Base-by-base conservation (phyloP, 1,284 basidiomycete genomes). In the Phlebopus sp. region DNA sequence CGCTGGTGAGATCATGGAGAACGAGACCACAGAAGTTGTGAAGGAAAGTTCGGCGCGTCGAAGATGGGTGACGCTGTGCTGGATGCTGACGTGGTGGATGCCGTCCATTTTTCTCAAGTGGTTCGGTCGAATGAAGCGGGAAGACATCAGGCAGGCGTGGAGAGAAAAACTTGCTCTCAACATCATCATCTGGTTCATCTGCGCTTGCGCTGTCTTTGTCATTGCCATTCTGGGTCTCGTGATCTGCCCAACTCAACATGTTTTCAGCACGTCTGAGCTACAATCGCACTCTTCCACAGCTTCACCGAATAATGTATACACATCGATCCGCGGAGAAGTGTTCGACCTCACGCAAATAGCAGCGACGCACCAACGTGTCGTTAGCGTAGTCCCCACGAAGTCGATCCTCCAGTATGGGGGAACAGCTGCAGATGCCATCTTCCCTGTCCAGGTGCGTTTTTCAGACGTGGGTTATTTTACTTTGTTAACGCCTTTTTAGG, bases 151-250 rank as follows among this genome's bases (percentile, higher is more conserved):
- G 37, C 94, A 98, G 70, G 96, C 96, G 1, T 98, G 95, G 96
- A 76, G 95, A 57, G 96, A 99, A 71, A 99, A 98, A 72, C 77
- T 99, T 1, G 91, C 95, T 3, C 82, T 98, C 68, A 98, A 99
- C 71, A 70, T 97, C 52, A 78, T 98, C 69, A 98, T 99, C 62
- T 98, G 95, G 95, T 86, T 97, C 63, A 76, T 92, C 44, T 98
- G 94, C 62, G 84, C 69, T 18, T 84, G 82, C 59, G 86, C 93
- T 3, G 78, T 96, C 49, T 99, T 99, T 67, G 88, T 99, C 62
- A 96, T 99, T 59, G 92, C 90, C 9, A 71, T 96, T 40, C 77
- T 99, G 29, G 93, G 92, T 25, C 72, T 81, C 49, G 67, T 98
- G 51, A 97, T 99, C 69, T 99, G 97, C 64, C 96, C 95, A 2